phyloP scores from a whole-genome alignment of 257 asterid genomes.

The Rauvolfia tetraphylla region DNA sequence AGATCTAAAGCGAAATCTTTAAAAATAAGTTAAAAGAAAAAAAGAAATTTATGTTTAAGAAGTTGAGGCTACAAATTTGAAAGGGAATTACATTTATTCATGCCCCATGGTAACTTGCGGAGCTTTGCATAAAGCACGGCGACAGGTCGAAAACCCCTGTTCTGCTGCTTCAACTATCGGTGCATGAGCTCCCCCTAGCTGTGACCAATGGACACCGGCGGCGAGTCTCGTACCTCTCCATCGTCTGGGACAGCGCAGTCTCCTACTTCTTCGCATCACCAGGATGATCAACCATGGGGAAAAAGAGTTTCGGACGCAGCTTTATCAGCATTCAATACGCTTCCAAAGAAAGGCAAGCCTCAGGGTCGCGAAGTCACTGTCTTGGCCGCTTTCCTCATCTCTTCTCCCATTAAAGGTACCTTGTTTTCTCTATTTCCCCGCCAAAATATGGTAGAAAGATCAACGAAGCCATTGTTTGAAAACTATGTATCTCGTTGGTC shows the following conservation, averaged over 20 bases:
- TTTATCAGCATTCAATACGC: conserved; percentile 42
- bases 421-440: conserved; percentile 1
- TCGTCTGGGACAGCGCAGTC: neutral
- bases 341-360: conserved; percentile 92
- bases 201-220: neutral
- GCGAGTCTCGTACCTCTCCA: neutral
- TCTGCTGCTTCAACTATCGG: neutral
- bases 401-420: conserved; percentile 61
- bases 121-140: too few relatives aligned
- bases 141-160: neutral
- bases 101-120: too few relatives aligned
- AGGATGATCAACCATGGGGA: conserved; percentile 43
- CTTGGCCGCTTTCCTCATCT: conserved; percentile 77
- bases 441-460: neutral
- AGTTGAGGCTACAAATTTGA: too few relatives aligned
- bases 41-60: too few relatives aligned
- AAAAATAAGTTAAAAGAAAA: too few relatives aligned
- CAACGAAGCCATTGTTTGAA: neutral
- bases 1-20: too few relatives aligned
- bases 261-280: conserved; percentile 9
- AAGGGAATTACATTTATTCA: too few relatives aligned
- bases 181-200: too few relatives aligned
- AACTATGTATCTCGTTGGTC: neutral
- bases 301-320: conserved; percentile 57
- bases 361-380: conserved; percentile 98